Conservation (phyloP, 805 yeast genomes). For the Kazachstania africana region DNA sequence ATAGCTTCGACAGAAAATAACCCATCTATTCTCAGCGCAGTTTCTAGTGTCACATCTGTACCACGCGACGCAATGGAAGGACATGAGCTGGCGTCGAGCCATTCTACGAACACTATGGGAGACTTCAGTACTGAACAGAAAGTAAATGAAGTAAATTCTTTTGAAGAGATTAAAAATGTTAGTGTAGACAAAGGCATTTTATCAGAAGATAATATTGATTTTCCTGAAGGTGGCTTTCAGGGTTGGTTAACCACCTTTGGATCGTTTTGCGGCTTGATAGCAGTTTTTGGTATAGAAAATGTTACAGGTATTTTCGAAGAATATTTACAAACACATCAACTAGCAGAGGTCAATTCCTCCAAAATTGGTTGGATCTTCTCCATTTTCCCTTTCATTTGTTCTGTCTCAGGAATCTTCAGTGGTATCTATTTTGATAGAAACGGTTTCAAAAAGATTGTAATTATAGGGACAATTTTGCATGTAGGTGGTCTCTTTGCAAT, state of each 20-base stretch:
- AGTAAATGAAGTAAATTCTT: too few species aligned
- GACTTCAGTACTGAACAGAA: too few species aligned
- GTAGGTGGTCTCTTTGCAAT: conserved; percentile 41
- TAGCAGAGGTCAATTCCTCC: conserved; percentile 33
- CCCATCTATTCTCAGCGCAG: too few species aligned
- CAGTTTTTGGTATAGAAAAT: conserved; percentile 45
- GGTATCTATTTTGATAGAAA: conserved; percentile 49
- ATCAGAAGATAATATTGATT: conserved; percentile 9
- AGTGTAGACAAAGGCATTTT: too few species aligned
- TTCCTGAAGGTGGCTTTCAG: conserved; percentile 48
- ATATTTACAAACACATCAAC: conserved; percentile 44
- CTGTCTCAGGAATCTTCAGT: conserved; percentile 36
- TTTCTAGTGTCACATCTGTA: too few species aligned
- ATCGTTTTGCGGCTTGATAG: conserved; percentile 42
- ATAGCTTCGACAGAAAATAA: too few species aligned
- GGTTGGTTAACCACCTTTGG: conserved; percentile 52
- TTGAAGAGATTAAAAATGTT: too few species aligned
- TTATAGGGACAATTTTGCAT: conserved; percentile 31
- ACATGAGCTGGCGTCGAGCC: too few species aligned
- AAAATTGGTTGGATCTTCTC: conserved; percentile 58
- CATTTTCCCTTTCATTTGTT: conserved; percentile 37
- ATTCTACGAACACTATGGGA: too few species aligned
- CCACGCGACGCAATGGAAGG: too few species aligned
- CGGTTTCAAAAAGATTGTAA: conserved; percentile 36
- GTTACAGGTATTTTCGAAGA: conserved; percentile 53